Evolutionary conservation across 73 alveolate species (phyloP), one percentile per base, ranked within the genome.

Genomic region (Paramecium sonneborni): DNA sequence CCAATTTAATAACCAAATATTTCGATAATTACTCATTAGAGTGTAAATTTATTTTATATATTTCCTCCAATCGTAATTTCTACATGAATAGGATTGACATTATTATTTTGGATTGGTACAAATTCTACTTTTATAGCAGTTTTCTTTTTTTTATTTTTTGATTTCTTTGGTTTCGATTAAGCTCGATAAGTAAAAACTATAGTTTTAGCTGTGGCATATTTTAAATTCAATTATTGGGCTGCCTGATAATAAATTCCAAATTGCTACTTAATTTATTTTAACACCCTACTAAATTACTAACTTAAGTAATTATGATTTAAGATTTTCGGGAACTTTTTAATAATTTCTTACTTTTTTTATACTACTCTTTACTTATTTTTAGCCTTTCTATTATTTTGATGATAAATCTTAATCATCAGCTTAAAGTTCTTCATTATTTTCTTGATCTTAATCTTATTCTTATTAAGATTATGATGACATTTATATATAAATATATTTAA

Each of bases 181-280:
- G 90, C 90, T 79, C 90, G 23, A 15, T 79, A 79, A 5, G 90
- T 79, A 39, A 79, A 79, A 12, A 79, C 90, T 21, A 79, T 79
- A 11, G 90, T 79, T 44, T 79, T 79, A 18, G 90, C 90, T 8
- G 90, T 79, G 7, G 90, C 90, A 79, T 79, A 79, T 44, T 79
- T 79, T 11, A 79, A 43, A 46, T 79, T 44, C 44, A 79, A 46
- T 79, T 79, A 44, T 79, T 43, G 28, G 15, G 90, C 90, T n/a
- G 90, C 90, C 90, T 79, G 2, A 72, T 35, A 2, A 35, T 34
- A 5, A 14, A 35, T 1, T 5, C 26, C 12, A 9, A 10, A 15
- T 3, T 15, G 6, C 0, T 72, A 72, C 86, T 72, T 72, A 14
- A 79, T 79, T 79, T 21, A 79, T 79, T 24, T 79, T 79, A 21